Evolutionary conservation across 129 eudicot genomes (phyloP), one percentile per base, ranked within the genome.

Genomic region (Tagetes erecta): DNA sequence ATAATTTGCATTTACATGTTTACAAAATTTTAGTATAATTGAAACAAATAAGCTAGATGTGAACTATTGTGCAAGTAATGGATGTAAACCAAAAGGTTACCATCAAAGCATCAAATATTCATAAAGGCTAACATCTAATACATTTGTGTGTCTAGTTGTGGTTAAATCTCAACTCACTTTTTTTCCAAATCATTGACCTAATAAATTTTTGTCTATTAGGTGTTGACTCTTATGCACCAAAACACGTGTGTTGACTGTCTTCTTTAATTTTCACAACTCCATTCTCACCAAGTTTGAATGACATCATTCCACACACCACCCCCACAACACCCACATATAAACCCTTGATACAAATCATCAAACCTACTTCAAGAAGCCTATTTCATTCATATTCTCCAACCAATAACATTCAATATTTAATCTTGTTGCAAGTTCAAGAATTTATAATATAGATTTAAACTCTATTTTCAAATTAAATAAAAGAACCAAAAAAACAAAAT

Each of bases 191-290:
- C 11, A 60, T 52, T 60, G 66, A 35, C 66, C 66, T 31, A 37
- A 10, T 3, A 0, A 2, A 13, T 64, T 62, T 53, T 71, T 12
- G 58, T 33, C 73, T 33, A 70, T 71, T 35, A 33, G 58, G 77
- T 71, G 82, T 71, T 72, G 73, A 72, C 78, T 79, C 73, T 30
- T 79, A 64, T 64, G 68, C 73, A 64, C 62, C 31, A 52, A 63
- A 65, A 79, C 83, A 79, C 78, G 83, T 72, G 83, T 78, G 82
- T 78, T 78, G 78, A 79, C 73, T 71, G 72, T 31, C 64, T 56
- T 70, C 67, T 62, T 31, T 38, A 46, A 10, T 59, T 77, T 39
- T 10, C 49, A 63, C 59, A 14, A 60, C 76, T 70, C 72, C 38
- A 78, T 63, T 60, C 46, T 71, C 77, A 71, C 77, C 71, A 71